phyloP scores from a whole-genome alignment of 2,329 filamentous ascomycete genomes.

The Epichloe brachyelytri region DNA sequence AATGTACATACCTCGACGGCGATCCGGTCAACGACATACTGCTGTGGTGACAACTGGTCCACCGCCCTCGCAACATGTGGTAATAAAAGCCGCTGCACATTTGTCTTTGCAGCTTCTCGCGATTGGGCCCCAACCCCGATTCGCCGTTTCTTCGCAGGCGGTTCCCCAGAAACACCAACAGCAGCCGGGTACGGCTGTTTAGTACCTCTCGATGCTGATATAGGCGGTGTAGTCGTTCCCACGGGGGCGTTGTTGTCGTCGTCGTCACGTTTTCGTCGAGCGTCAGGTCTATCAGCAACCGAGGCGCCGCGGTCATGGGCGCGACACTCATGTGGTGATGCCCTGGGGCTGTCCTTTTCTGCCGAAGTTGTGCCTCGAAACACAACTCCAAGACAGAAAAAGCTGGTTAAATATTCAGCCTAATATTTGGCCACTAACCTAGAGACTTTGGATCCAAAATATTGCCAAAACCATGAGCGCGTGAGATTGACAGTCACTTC shows the following conservation, averaged over 20 bases:
- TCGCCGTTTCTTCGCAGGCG: slow-evolving; percentile 20
- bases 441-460: too few relatives aligned
- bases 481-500: background rate
- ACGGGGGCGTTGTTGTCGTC: background rate
- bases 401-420: background rate
- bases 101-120: slow-evolving; percentile 11
- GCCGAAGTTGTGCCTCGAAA: background rate
- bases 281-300: slow-evolving; percentile 18
- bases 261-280: slow-evolving; percentile 2
- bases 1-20: slow-evolving; percentile 15
- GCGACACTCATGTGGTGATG: slow-evolving; percentile 14
- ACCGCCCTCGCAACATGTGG: slow-evolving; percentile 19
- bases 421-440: background rate
- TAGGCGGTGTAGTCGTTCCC: background rate
- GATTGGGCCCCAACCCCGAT: slow-evolving; percentile 9
- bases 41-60: slow-evolving; percentile 10
- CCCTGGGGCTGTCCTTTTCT: background rate
- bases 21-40: slow-evolving; percentile 15
- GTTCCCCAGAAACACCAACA: slow-evolving; percentile 8
- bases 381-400: background rate
- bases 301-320: slow-evolving; percentile 14
- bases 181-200: background rate
- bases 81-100: slow-evolving; percentile 18
- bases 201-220: background rate
- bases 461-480: background rate